phyloP scores from a whole-genome alignment of 768 basidiomycete species.

The Tricholomella constricta region DNA sequence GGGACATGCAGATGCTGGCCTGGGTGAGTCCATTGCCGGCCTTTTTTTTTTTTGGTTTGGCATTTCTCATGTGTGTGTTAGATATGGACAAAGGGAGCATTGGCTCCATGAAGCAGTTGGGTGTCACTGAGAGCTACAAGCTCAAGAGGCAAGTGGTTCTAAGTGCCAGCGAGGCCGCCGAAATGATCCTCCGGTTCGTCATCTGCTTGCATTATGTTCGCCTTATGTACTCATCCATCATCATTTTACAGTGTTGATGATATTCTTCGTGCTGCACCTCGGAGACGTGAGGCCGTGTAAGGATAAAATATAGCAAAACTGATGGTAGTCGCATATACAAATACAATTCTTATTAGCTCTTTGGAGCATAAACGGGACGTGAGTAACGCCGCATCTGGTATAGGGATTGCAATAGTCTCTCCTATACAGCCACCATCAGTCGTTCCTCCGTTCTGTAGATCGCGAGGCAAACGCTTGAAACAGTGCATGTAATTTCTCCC shows the following conservation, averaged over 20 bases:
- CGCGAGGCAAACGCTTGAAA: too few relatives aligned
- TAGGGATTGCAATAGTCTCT: too few relatives aligned
- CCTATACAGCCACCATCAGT: too few relatives aligned
- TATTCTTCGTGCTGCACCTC: constrained; percentile 82
- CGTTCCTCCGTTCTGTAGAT: too few relatives aligned
- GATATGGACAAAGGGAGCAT: constrained; percentile 90
- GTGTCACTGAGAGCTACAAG: constrained; percentile 97
- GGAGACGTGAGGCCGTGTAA: constrained; percentile 81
- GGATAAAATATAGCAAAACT: neutral
- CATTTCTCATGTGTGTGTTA: constrained; percentile 27
- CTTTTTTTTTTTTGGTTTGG: neutral
- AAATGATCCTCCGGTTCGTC: constrained; percentile 94
- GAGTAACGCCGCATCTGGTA: too few relatives aligned
- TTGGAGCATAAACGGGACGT: too few relatives aligned
- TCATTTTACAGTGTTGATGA: constrained; percentile 80
- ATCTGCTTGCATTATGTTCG: neutral
- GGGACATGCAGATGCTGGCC: constrained; percentile 81
- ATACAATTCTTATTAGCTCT: too few relatives aligned
- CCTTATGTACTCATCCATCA: neutral
- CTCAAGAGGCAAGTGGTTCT: constrained; percentile 93
- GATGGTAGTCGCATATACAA: neutral
- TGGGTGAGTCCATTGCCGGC: constrained; percentile 54
- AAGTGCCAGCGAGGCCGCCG: constrained; percentile 94
- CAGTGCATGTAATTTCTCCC: too few relatives aligned
- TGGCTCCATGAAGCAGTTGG: constrained; percentile 84